Conservation (phyloP, 306 rosid genomes). For the Ammopiptanthus mongolicus region DNA sequence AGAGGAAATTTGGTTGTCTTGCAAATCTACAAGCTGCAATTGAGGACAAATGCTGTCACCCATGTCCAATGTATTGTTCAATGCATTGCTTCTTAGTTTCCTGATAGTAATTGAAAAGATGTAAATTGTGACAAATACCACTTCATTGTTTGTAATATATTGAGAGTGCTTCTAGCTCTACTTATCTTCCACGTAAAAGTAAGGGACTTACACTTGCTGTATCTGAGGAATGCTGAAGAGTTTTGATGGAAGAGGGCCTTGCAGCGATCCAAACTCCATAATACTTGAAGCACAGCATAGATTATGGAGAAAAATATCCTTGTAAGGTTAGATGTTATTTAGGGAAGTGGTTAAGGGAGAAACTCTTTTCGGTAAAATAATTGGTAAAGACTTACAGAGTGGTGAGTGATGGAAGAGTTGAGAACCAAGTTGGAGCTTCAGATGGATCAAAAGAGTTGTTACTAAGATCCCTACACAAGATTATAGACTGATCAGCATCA, state of each 20-base stretch:
- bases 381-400: conserved; percentile 64
- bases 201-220: conserved; percentile 81
- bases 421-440: conserved; percentile 74
- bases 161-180: not conserved
- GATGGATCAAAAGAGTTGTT: conserved; percentile 70
- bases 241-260: conserved; percentile 65
- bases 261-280: conserved; percentile 69
- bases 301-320: not conserved
- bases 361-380: not conserved
- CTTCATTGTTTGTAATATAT: not conserved
- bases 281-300: conserved; percentile 33
- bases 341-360: not conserved
- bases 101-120: conserved; percentile 35
- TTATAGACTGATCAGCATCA: not conserved
- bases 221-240: conserved; percentile 65
- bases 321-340: conserved; percentile 6
- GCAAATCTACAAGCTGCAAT: conserved; percentile 75
- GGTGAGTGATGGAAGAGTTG: conserved; percentile 57
- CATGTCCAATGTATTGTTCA: conserved; percentile 60
- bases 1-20: conserved; percentile 58
- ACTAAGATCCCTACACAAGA: conserved; percentile 71
- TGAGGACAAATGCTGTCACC: conserved; percentile 59
- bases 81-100: conserved; percentile 60
- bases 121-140: not conserved
- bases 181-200: not conserved